phyloP scores from a whole-genome alignment of 352 stramenopile genomes.

The Phytophthora colocasiae region DNA sequence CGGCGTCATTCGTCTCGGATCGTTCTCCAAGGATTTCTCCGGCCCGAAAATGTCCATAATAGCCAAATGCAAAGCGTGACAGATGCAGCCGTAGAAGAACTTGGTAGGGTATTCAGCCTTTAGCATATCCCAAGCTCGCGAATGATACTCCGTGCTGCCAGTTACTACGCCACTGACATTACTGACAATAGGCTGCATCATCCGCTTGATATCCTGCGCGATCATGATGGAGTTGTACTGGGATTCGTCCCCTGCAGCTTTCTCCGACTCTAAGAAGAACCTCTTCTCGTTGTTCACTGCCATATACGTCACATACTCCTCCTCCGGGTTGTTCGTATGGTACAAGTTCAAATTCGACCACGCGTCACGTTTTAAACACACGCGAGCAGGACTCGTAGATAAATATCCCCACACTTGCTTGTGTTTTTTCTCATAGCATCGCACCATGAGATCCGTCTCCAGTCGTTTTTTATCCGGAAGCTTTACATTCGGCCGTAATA shows the following conservation, averaged over 20 bases:
- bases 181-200: slow-evolving; percentile 76
- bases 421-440: slow-evolving; percentile 88
- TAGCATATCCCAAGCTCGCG: slow-evolving; percentile 82
- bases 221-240: slow-evolving; percentile 86
- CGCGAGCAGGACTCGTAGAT: slow-evolving; percentile 57
- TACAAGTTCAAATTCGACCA: slow-evolving; percentile 87
- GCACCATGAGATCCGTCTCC: slow-evolving; percentile 62
- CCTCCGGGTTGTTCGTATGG: slow-evolving; percentile 70
- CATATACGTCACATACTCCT: slow-evolving; percentile 83
- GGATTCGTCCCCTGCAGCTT: slow-evolving; percentile 56
- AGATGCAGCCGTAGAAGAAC: slow-evolving; percentile 90
- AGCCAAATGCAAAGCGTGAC: slow-evolving; percentile 75
- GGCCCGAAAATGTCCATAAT: slow-evolving; percentile 88
- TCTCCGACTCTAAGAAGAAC: slow-evolving; percentile 85
- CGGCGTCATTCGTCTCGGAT: slow-evolving; percentile 68
- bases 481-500: slow-evolving; percentile 66
- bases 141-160: slow-evolving; percentile 77
- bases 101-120: slow-evolving; percentile 87
- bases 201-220: slow-evolving; percentile 82
- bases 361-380: slow-evolving; percentile 82
- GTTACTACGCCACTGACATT: slow-evolving; percentile 82
- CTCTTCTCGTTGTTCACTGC: slow-evolving; percentile 79
- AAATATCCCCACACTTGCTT: slow-evolving; percentile 85
- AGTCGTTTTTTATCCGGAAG: slow-evolving; percentile 79
- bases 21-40: slow-evolving; percentile 73